Base-by-base conservation (phyloP, 1,284 basidiomycete species). In the Rhodotorula sp. region DNA sequence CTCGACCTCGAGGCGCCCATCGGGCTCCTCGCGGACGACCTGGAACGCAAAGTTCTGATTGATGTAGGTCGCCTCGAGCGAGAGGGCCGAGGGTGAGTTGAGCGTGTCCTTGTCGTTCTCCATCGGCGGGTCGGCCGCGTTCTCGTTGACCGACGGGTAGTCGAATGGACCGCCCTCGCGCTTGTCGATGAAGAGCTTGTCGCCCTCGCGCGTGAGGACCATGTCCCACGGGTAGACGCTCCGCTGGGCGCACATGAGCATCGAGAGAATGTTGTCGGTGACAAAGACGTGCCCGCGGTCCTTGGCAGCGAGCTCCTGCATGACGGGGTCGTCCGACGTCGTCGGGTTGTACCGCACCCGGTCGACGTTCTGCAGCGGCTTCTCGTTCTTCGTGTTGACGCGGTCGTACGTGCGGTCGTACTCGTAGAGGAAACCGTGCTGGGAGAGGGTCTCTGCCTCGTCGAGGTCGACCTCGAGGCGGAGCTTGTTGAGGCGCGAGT, bases 161-260 rank as follows among this genome's bases (percentile, higher is more conserved):
- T 99, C 86, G 76, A 99, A 97, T 2, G 95, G 90, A 65, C 95
- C 95, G 44, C 94, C 94, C 80, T 96, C 94, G 68, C 96, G 91
- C 83, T 99, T 99, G 85, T 99, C 96, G 75, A 99, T 87, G 85
- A 92, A 99, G 31, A 99, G 82, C 80, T 90, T 92, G 83, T 94
- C 89, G 52, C 93, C 94, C 78, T 96, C 92, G 62, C 92, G 89
- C 61, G 93, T 86, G 76, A 99, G 89, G 73, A 99, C 90, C 72
- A 99, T 93, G 80, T 99, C 96, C 96, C 96, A 99, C 31, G 96
- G 95, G 82, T 98, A 95, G 69, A 97, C 91, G 22, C 94, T 94
- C 74, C 96, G 86, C 10, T 93, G 88, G 13, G 95, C 89, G 76
- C 90, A 93, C 96, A 99, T 99, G 73, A 99, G 87, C 26, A 97